phyloP scores from a whole-genome alignment of 148 eudicot genomes.

The Vaccinium vitisidaea region DNA sequence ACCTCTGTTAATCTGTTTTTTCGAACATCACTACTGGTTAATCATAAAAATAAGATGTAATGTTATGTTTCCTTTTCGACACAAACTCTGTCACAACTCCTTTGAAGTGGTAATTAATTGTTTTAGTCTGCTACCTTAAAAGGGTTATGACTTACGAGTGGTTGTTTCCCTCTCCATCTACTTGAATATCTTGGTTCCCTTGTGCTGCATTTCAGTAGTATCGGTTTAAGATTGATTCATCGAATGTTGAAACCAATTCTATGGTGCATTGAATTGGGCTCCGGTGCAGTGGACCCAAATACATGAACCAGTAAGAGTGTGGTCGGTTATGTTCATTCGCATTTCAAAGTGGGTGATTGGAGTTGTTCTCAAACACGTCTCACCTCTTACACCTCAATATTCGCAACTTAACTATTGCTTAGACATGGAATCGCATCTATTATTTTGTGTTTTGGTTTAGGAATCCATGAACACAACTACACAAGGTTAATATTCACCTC shows the following conservation, averaged over 20 bases:
- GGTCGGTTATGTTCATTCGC: background rate
- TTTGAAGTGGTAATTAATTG: background rate
- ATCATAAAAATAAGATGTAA: background rate
- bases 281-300: background rate
- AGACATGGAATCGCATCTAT: background rate
- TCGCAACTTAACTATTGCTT: background rate
- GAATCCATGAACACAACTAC: background rate
- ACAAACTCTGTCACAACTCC: background rate
- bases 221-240: conserved; percentile 5
- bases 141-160: background rate
- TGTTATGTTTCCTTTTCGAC: background rate
- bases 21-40: background rate
- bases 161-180: background rate
- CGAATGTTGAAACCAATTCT: background rate
- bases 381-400: background rate
- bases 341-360: background rate
- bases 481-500: background rate
- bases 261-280: background rate
- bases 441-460: background rate
- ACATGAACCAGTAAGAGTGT: background rate
- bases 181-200: background rate
- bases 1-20: background rate
- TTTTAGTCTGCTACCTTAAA: conserved; percentile 2
- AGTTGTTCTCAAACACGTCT: background rate
- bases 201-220: conserved; percentile 1